Evolutionary conservation across 2,329 filamentous ascomycete species (phyloP), one percentile per base, ranked within the genome.

Genomic region (Diaporthe aspalathi): DNA sequence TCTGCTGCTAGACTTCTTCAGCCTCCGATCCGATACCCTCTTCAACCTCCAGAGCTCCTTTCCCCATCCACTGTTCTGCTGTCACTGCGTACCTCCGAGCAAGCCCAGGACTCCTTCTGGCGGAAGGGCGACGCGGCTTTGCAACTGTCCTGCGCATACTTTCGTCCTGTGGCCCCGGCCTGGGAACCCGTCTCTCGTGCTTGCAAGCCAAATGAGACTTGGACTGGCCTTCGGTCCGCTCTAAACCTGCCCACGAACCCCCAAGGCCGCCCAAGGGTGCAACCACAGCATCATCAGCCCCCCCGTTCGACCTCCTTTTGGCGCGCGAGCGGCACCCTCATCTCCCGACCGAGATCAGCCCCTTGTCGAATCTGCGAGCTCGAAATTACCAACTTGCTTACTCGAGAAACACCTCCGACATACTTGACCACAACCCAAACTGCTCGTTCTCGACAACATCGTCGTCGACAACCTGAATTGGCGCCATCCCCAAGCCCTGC

Each of bases 1-100:
- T 86, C 83, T 80, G 80, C 80, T 81, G 81, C 81, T 81, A 80
- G 79, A 79, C 79, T 79, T 80, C 80, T 80, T 84, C 82, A 84
- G 84, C 83, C 81, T 83, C 81, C 80, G 80, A 81, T 81, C 82
- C 82, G 79, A 77, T 78, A 76, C 76, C 76, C 77, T 76, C 73
- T 74, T 72, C 73, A 65, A 76, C 75, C 74, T 74, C 72, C 68
- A 50, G 62, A 70, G 52, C 69, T 70, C 69, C 69, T 67, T 66
- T 65, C 50, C 29, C 68, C 49, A 53, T 54, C 57, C 60, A 38
- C 43, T 38, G 35, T 11, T 38, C 35, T 38, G 35, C 35, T 38
- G 35, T 12, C 35, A 38, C 35, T 63, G 60, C 60, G 43, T 52
- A 43, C 68, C 50, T 66, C 52, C 52, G 17, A n/a, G n/a, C n/a